Percentiles rank a stretch among this genome's conserved stretches.
Conservation (phyloP, 192 early-diverging fungal species). For the Podila horticola region DNA sequence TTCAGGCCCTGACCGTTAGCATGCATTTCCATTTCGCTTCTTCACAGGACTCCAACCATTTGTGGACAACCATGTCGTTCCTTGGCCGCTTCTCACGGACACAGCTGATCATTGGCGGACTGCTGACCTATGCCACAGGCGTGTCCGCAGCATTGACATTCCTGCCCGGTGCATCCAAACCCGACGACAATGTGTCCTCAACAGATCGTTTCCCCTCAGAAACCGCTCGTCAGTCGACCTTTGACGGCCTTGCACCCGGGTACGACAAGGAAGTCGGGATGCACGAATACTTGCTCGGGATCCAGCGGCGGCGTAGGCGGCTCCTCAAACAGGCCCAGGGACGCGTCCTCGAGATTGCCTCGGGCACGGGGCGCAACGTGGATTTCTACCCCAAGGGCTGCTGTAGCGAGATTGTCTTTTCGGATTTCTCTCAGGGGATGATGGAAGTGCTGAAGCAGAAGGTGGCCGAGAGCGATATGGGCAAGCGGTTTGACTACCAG, state of each 20-base stretch:
- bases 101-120: slow-evolving; percentile 35
- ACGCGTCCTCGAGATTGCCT: slow-evolving; percentile 40
- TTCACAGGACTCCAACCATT: too few species aligned
- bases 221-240: slow-evolving; percentile 23
- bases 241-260: slow-evolving; percentile 29
- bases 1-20: too few species aligned
- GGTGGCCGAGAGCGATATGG: slow-evolving; percentile 33
- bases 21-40: too few species aligned
- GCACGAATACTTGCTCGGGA: slow-evolving; percentile 41
- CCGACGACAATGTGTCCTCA: not conserved
- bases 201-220: slow-evolving; percentile 32
- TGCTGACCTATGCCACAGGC: slow-evolving; percentile 40
- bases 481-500: slow-evolving; percentile 48
- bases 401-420: slow-evolving; percentile 46
- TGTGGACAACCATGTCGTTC: slow-evolving; percentile 26
- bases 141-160: slow-evolving; percentile 43
- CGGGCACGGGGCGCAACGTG: slow-evolving; percentile 42
- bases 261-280: slow-evolving; percentile 39
- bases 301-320: slow-evolving; percentile 46
- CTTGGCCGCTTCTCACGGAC: slow-evolving; percentile 44
- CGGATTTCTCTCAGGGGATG: slow-evolving; percentile 50
- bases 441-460: slow-evolving; percentile 42
- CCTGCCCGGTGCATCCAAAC: slow-evolving; percentile 9
- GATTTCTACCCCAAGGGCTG: slow-evolving; percentile 45
- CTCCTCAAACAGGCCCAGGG: slow-evolving; percentile 32